A percentile compares a stretch with the other conserved stretches of the same genome.
phyloP scores from a whole-genome alignment of 306 rosid species.

The Malus sieversii region DNA sequence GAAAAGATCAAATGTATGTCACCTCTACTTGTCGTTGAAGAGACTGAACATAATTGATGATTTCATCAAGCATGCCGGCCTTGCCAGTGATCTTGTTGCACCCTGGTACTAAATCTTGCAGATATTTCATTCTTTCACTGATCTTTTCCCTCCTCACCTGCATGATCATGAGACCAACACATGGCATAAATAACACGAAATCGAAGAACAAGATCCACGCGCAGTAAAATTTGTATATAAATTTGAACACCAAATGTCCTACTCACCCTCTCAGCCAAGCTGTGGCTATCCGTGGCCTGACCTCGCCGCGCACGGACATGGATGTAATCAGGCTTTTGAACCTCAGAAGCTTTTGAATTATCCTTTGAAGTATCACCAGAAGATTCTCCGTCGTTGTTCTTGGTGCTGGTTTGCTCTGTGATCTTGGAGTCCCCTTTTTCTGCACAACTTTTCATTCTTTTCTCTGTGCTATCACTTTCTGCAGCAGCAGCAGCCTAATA shows the following conservation, averaged over 20 bases:
- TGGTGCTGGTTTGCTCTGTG: slow-evolving; percentile 34
- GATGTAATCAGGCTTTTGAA: slow-evolving; percentile 76
- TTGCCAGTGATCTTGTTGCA: slow-evolving; percentile 92
- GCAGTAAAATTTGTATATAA: not conserved
- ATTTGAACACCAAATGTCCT: not conserved
- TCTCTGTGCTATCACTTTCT: slow-evolving; percentile 40
- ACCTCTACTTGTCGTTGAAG: slow-evolving; percentile 91
- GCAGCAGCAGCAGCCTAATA: slow-evolving; percentile 37
- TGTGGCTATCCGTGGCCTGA: slow-evolving; percentile 95
- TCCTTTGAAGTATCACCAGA: slow-evolving; percentile 56
- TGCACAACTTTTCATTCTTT: slow-evolving; percentile 44
- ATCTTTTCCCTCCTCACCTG: slow-evolving; percentile 95
- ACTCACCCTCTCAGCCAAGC: slow-evolving; percentile 91
- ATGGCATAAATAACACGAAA: not conserved
- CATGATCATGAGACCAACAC: not conserved
- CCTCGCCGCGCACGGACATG: slow-evolving; percentile 94
- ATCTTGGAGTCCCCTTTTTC: slow-evolving; percentile 69
- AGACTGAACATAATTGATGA: slow-evolving; percentile 88
- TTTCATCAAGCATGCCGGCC: slow-evolving; percentile 99
- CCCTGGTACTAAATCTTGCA: slow-evolving; percentile 96
- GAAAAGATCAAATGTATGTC: slow-evolving; percentile 3
- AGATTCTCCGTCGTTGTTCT: slow-evolving; percentile 41
- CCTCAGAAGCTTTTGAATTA: slow-evolving; percentile 71
- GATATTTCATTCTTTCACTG: slow-evolving; percentile 90
- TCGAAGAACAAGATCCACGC: not conserved